Conservation (phyloP, 495 filamentous ascomycete genomes). For the Talaromyces borbonicus region DNA sequence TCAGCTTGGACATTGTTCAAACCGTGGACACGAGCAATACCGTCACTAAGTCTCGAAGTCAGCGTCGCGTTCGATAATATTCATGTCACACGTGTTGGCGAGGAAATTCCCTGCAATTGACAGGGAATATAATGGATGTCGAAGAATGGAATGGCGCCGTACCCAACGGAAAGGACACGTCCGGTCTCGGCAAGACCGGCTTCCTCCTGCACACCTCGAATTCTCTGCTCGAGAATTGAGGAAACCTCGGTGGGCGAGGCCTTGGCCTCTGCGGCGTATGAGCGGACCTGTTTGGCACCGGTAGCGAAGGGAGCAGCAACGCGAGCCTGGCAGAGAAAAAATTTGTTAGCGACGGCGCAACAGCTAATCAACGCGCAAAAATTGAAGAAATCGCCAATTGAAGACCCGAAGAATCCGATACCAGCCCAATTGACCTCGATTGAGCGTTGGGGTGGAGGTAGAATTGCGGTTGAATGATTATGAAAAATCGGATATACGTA, state of each 20-base stretch:
- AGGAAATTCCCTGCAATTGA: background rate
- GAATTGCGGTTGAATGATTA: slow-evolving; percentile 9
- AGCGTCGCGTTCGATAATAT: too few relatives aligned
- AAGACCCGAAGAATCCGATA: slow-evolving; percentile 19
- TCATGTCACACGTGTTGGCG: too few relatives aligned
- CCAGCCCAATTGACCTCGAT: slow-evolving; percentile 31
- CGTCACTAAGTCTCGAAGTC: slow-evolving; percentile 68
- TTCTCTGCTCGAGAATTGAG: slow-evolving; percentile 97
- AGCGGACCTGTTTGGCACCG: slow-evolving; percentile 68
- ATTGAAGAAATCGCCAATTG: slow-evolving; percentile 16
- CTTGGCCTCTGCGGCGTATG: slow-evolving; percentile 90
- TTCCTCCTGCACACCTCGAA: slow-evolving; percentile 96
- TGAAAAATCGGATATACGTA: slow-evolving; percentile 9
- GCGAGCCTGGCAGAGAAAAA: slow-evolving; percentile 58
- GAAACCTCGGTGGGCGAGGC: slow-evolving; percentile 95
- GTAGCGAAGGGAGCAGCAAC: slow-evolving; percentile 68
- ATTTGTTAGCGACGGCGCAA: slow-evolving; percentile 31
- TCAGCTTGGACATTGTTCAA: slow-evolving; percentile 99
- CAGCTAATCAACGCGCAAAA: slow-evolving; percentile 22
- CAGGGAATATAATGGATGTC: background rate
- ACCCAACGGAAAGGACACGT: slow-evolving; percentile 98
- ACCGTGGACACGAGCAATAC: slow-evolving; percentile 99
- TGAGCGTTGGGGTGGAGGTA: slow-evolving; percentile 22
- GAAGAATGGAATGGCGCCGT: too few relatives aligned
- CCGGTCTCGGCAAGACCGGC: slow-evolving; percentile 94